Percentiles rank a stretch among this genome's conserved stretches.
Evolutionary conservation across 305 asterid genomes (phyloP).

Genomic region (Stenogyne calaminthoides): DNA sequence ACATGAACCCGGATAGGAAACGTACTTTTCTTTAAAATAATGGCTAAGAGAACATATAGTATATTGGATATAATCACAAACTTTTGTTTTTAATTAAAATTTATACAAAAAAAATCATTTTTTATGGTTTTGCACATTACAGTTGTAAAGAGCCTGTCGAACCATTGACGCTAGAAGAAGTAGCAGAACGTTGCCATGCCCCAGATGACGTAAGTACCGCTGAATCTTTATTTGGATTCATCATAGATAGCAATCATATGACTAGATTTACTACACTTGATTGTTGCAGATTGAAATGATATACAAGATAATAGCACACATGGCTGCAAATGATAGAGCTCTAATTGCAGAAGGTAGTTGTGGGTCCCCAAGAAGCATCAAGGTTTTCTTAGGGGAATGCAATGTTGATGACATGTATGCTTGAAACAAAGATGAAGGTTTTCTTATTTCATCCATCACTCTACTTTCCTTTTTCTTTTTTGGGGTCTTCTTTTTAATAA

Average conservation of each 20-base stretch:
- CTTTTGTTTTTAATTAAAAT: neutral
- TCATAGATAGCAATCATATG: neutral
- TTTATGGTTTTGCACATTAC: conserved; percentile 14
- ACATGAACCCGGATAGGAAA: too few species aligned
- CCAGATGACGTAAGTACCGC: conserved; percentile 61
- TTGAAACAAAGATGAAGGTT: conserved; percentile 26
- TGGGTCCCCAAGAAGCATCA: conserved; percentile 92
- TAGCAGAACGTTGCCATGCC: conserved; percentile 87
- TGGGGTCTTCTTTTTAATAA: neutral
- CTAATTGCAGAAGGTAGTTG: conserved; percentile 95
- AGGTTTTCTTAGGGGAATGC: conserved; percentile 95
- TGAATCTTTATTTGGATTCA: neutral
- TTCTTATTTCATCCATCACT: neutral
- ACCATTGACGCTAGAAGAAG: conserved; percentile 83
- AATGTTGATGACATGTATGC: conserved; percentile 77
- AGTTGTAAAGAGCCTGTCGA: conserved; percentile 97
- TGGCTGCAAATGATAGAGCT: conserved; percentile 99
- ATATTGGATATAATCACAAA: neutral
- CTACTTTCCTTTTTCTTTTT: neutral
- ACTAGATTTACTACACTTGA: neutral
- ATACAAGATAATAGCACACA: conserved; percentile 88
- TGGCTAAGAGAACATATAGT: conserved; percentile 9
- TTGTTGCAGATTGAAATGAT: conserved; percentile 94
- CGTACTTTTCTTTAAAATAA: too few species aligned
- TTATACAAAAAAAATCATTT: neutral